These are phyloP conservation scores for Fusarium devonianum DNA, from an alignment of 2,329 filamentous ascomycete species.

Conservation along the genomic window DNA sequence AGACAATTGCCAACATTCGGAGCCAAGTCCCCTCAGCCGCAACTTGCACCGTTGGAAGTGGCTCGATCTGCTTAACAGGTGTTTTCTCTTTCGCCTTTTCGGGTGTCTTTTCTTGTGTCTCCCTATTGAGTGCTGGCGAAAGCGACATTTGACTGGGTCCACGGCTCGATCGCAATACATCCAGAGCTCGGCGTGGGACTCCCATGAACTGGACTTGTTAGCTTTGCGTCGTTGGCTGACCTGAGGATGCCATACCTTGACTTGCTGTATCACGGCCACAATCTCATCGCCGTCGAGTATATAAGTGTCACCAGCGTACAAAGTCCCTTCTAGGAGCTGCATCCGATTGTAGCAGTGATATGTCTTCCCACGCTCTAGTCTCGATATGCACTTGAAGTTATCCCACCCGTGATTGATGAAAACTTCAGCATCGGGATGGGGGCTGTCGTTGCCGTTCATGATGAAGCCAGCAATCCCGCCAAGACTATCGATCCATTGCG, in stretches of 20 bases:
- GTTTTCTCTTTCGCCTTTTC: not conserved
- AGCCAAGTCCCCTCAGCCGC: constrained; percentile 11
- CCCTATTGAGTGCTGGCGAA: no score
- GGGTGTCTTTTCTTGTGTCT: no score
- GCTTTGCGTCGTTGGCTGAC: no score
- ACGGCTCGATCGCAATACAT: constrained; percentile 12
- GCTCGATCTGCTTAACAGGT: not conserved
- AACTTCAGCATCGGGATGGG: constrained; percentile 60
- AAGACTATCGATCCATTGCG: constrained; percentile 66
- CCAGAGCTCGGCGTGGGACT: constrained; percentile 24
- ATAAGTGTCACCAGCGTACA: constrained; percentile 59
- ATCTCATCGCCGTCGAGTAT: constrained; percentile 62
- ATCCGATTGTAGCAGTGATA: constrained; percentile 66
- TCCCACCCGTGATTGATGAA: constrained; percentile 69
- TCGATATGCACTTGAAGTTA: constrained; percentile 54
- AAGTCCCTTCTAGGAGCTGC: constrained; percentile 56
- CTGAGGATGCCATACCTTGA: no score
- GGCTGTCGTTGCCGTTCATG: constrained; percentile 61
- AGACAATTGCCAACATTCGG: constrained; percentile 49
- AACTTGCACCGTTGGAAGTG: constrained; percentile 38
- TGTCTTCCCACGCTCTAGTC: constrained; percentile 45
- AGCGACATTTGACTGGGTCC: not conserved
- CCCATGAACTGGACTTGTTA: constrained; percentile 14
- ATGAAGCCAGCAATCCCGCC: constrained; percentile 68
- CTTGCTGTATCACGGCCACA: constrained; percentile 59